Evolutionary conservation across 345 rosid species (phyloP), one percentile per base, ranked within the genome.

Genomic region (Salix udensis): DNA sequence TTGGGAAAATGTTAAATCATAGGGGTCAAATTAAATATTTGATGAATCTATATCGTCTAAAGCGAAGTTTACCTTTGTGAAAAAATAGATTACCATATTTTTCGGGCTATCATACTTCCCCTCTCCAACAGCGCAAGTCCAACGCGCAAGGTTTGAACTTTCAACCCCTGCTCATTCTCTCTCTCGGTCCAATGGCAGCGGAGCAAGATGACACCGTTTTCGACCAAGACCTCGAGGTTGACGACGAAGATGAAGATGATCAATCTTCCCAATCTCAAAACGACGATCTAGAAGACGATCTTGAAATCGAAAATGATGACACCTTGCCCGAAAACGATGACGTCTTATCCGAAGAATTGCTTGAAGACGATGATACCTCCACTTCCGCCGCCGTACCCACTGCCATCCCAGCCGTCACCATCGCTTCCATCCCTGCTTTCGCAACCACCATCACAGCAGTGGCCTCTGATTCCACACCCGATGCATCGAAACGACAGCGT

Each of bases 401-500:
- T 11, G 66, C 68, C 53, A 73, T 71, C 87, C 23, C 84, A 84
- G n/a, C 83, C 85, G 2, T 72, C 84, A 16, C 68, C 39, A 52
- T 65, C 19, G 53, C 55, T 16, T 67, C 84, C 52, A 76, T 69
- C 86, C 31, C 84, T 84, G 28, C 82, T 87, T 1, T 72, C 82
- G 3, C 68, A 48, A 71, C 78, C 39, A 24, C 58, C 28, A 60
- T 80, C 64, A 76, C 74, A 65, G 74, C 82, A 31, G 78, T 64
- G 7, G 85, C 75, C 30, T 74, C 85, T 66, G 46, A 39, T 12
- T 23, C 23, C 31, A 68, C 80, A 6, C 68, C 79, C 21, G 91
- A 86, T 24, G 64, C 12, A 10, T 46, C 74, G 23, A 90, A 90
- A 71, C 88, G 93, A 30, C 93, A 78, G 11, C 87, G 88, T 42